Evolutionary conservation across 2,329 filamentous ascomycete genomes (phyloP).

Genomic region (Cyphellophora attinorum): DNA sequence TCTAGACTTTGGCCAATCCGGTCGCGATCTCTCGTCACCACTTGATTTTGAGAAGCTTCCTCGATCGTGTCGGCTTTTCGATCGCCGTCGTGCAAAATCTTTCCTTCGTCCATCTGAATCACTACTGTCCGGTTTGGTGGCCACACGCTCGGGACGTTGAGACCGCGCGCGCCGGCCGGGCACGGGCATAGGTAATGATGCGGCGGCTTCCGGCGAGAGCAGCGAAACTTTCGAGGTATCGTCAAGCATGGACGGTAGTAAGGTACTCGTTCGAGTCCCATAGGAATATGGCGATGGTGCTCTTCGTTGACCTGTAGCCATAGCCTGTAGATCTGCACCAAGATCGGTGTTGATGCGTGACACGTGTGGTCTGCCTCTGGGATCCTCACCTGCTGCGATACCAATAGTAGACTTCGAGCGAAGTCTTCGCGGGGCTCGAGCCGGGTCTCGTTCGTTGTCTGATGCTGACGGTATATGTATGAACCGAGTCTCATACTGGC

Average conservation of each 20-base stretch:
- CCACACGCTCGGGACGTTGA: background rate
- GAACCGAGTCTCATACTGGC: slow-evolving; percentile 1
- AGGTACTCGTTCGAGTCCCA: background rate
- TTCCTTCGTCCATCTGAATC: background rate
- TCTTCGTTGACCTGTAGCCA: slow-evolving; percentile 9
- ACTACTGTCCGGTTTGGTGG: background rate
- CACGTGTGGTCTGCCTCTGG: slow-evolving; percentile 14
- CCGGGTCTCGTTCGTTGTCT: background rate
- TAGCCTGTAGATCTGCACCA: slow-evolving; percentile 8
- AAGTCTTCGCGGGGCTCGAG: background rate
- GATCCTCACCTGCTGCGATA: slow-evolving; percentile 2
- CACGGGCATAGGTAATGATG: background rate
- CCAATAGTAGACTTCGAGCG: slow-evolving; percentile 14
- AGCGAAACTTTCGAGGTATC: background rate
- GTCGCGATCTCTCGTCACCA: background rate
- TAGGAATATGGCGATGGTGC: slow-evolving; percentile 17
- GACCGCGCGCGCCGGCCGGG: background rate
- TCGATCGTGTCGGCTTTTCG: background rate
- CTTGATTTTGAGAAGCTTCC: background rate
- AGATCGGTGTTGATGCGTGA: slow-evolving; percentile 17
- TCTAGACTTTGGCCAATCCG: background rate
- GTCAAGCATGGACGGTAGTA: background rate
- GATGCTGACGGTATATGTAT: background rate
- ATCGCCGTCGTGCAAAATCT: background rate
- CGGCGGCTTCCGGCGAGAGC: background rate